Conservation (phyloP, 176 grass and related monocot genomes). For the Oryza glumipatula region DNA sequence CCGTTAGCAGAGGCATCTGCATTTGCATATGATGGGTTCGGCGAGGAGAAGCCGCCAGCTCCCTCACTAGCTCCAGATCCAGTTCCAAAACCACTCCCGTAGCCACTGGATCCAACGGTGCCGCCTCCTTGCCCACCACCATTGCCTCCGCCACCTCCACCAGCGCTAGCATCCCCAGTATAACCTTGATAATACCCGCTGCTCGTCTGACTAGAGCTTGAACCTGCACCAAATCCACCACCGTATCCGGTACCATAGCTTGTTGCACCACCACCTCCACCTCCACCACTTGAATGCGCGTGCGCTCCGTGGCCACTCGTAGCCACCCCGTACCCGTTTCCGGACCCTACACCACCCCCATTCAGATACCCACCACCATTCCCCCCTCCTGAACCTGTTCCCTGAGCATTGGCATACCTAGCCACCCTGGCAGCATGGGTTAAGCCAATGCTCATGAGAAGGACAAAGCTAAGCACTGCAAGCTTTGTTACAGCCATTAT, state of each 20-base stretch:
- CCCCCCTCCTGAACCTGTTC: not conserved
- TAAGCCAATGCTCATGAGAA: slow-evolving; percentile 18
- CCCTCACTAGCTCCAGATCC: too few relatives aligned
- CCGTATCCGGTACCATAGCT: not conserved
- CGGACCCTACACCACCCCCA: not conserved
- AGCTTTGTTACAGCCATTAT: slow-evolving; percentile 14
- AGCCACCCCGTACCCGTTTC: not conserved
- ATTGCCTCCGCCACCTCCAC: not conserved
- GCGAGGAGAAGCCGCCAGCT: too few relatives aligned
- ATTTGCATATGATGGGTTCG: too few relatives aligned
- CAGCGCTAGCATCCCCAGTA: not conserved
- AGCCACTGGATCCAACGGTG: not conserved
- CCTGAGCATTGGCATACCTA: not conserved
- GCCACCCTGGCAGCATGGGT: slow-evolving; percentile 15
- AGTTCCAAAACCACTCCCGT: not conserved
- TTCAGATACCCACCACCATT: not conserved
- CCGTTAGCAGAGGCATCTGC: too few relatives aligned
- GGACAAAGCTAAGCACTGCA: not conserved
- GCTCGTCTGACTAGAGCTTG: not conserved
- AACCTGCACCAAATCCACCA: not conserved
- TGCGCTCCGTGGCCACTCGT: too few relatives aligned
- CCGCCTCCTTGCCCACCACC: not conserved
- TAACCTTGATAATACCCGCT: not conserved
- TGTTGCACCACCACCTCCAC: not conserved
- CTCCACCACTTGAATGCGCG: not conserved